Evolutionary conservation across 345 rosid genomes (phyloP).

Genomic region (Psidium friedrichsthalianum): DNA sequence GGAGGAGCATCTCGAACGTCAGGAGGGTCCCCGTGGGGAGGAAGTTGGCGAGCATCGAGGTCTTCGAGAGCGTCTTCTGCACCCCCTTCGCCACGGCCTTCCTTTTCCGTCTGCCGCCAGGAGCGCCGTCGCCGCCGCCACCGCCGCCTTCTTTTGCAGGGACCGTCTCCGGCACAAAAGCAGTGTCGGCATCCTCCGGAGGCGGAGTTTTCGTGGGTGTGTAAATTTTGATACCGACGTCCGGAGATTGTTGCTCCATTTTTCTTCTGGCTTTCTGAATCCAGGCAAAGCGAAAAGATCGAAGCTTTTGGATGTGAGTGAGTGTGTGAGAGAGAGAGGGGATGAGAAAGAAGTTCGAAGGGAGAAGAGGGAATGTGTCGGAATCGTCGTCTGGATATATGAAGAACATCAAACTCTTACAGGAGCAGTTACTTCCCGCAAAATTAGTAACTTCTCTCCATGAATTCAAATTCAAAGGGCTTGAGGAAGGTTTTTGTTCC

Average conservation of each 20-base stretch:
- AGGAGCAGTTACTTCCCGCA: not conserved
- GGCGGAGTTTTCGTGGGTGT: constrained; percentile 3
- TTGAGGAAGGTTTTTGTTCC: not conserved
- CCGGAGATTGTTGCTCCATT: constrained; percentile 4
- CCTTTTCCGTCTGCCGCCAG: not conserved
- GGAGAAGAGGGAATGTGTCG: not conserved
- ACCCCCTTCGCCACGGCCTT: constrained; percentile 34
- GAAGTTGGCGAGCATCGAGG: constrained; percentile 31
- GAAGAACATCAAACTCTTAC: not conserved
- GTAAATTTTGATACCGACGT: constrained; percentile 31
- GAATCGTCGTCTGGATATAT: not conserved
- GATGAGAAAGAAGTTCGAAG: not conserved
- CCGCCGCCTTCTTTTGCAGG: not conserved
- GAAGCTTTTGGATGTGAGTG: not conserved
- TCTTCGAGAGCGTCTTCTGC: constrained; percentile 29
- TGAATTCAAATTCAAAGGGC: not conserved
- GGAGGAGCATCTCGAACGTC: constrained; percentile 42
- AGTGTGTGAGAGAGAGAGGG: not conserved
- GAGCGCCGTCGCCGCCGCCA: not conserved
- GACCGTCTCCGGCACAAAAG: not conserved
- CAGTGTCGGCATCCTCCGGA: not conserved
- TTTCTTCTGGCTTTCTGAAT: not conserved
- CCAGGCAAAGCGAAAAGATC: not conserved
- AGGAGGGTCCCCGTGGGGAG: constrained; percentile 45
- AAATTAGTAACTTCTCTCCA: not conserved